These are phyloP conservation scores for Heterobasidion annosum DNA, from an alignment of 1,284 basidiomycete species.

Conservation along the genomic window DNA sequence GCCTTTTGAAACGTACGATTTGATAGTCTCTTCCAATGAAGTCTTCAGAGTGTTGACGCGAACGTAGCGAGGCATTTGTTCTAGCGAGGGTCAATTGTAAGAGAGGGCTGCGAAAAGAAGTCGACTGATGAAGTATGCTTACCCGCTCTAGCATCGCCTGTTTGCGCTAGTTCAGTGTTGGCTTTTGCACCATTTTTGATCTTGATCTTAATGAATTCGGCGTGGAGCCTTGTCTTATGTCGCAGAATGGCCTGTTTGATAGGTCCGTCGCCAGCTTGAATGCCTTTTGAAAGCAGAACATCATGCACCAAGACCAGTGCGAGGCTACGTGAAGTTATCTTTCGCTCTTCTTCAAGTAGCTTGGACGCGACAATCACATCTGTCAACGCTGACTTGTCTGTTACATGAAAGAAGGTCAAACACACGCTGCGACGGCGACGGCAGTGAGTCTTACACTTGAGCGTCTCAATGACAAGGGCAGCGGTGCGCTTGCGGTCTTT, in stretches of 20 bases:
- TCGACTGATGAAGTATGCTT: neutral
- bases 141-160: slow-evolving; percentile 57
- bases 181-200: slow-evolving; percentile 65
- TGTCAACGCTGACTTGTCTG: slow-evolving; percentile 64
- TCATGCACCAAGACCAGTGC: slow-evolving; percentile 84
- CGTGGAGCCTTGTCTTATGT: slow-evolving; percentile 82
- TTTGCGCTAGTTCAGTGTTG: slow-evolving; percentile 58
- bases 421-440: neutral
- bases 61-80: slow-evolving; percentile 74
- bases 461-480: slow-evolving; percentile 81
- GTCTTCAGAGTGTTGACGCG: slow-evolving; percentile 76
- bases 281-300: slow-evolving; percentile 69
- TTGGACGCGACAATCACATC: slow-evolving; percentile 57
- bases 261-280: slow-evolving; percentile 83
- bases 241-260: slow-evolving; percentile 76
- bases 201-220: slow-evolving; percentile 81
- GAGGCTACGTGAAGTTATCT: slow-evolving; percentile 66
- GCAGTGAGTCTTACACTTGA: slow-evolving; percentile 69
- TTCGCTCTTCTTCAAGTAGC: slow-evolving; percentile 74
- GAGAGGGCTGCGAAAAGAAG: neutral
- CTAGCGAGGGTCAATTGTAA: slow-evolving; percentile 25
- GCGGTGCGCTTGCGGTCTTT: slow-evolving; percentile 72
- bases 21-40: slow-evolving; percentile 50
- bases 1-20: slow-evolving; percentile 43
- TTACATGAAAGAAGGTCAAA: neutral